A percentile compares a stretch with the other conserved stretches of the same genome.
phyloP scores from a whole-genome alignment of 768 basidiomycete species.

The Naganishia onofrii region DNA sequence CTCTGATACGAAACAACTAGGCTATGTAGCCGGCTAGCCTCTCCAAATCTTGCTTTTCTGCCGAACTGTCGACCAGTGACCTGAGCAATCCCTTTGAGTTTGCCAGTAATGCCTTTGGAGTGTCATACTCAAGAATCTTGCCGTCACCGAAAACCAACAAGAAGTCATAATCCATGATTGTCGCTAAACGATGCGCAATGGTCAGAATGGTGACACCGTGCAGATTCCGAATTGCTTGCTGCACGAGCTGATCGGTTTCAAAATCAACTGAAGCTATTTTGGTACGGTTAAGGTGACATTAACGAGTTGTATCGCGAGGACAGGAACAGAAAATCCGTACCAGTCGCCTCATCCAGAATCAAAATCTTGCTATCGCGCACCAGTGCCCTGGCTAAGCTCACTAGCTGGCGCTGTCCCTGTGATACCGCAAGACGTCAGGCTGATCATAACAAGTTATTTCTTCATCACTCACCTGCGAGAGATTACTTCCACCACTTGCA shows the following conservation, averaged over 20 bases:
- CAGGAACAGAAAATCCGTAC: neutral
- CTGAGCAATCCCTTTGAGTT: slow-evolving; percentile 64
- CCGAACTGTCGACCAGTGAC: slow-evolving; percentile 56
- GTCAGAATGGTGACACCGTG: slow-evolving; percentile 59
- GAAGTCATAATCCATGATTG: slow-evolving; percentile 65
- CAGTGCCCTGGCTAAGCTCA: slow-evolving; percentile 63
- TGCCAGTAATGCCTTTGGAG: slow-evolving; percentile 61
- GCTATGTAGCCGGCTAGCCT: slow-evolving; percentile 2
- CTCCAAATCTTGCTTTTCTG: slow-evolving; percentile 27
- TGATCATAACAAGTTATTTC: too few species aligned
- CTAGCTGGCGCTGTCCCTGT: slow-evolving; percentile 64
- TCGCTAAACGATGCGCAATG: slow-evolving; percentile 60
- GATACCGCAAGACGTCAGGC: slow-evolving; percentile 38
- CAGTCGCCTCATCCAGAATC: slow-evolving; percentile 59
- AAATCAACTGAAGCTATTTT: slow-evolving; percentile 56
- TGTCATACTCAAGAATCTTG: slow-evolving; percentile 71
- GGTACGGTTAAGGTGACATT: slow-evolving; percentile 17
- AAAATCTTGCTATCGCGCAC: slow-evolving; percentile 62
- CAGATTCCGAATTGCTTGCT: slow-evolving; percentile 59
- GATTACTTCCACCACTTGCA: slow-evolving; percentile 53
- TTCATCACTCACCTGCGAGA: slow-evolving; percentile 30
- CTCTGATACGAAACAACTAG: neutral
- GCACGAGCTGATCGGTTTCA: slow-evolving; percentile 62
- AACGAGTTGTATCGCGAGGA: neutral
- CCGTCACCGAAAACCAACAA: slow-evolving; percentile 66